Base-by-base conservation (phyloP, 306 rosid genomes). In the Cucumis hystrix region DNA sequence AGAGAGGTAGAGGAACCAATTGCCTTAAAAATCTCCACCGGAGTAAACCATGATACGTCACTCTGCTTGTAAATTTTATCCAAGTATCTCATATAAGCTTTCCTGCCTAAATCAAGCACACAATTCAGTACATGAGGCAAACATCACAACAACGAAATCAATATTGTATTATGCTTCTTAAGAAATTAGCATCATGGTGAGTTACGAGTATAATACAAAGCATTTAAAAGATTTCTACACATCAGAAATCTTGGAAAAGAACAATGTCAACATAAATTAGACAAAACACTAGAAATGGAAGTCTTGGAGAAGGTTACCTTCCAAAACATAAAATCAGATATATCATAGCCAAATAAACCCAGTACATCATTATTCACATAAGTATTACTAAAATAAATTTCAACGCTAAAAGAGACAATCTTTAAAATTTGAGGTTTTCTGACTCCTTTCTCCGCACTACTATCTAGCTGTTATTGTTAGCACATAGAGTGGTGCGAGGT, bases 11-110 rank as follows among this genome's bases (percentile, higher is more conserved):
- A 43, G 18, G 59, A 47, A 70, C 11, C 57, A 66, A 76, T 60
- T 79, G 88, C 97, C 97, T 94, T 94, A 79, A 90, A 94, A 80
- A 94, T 81, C 84, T 94, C 98, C 74, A 92, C 98, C 6, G 98
- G 98, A 52, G 98, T 94, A 87, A 90, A 92, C 98, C 98, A 94
- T 15, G 96, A 85, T 60, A 90, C 73, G 77, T 83, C 97, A 80
- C 83, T 87, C 85, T 88, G 87, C 86, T 86, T 90, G 90, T 94
- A 94, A 77, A 92, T 80, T 83, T 81, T 86, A 75, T 92, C 95
- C 89, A 94, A 82, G 86, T 87, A 88, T 63, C 76, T 85, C 95
- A 92, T 84, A 82, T 94, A 94, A 80, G 90, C 95, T 82, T 86
- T 90, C 82, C 95, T 87, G 40, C 98, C 98, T 94, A 89, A 79